These are phyloP conservation scores for Obba rivulosa DNA, from an alignment of 768 basidiomycete genomes.

Conservation along the genomic window DNA sequence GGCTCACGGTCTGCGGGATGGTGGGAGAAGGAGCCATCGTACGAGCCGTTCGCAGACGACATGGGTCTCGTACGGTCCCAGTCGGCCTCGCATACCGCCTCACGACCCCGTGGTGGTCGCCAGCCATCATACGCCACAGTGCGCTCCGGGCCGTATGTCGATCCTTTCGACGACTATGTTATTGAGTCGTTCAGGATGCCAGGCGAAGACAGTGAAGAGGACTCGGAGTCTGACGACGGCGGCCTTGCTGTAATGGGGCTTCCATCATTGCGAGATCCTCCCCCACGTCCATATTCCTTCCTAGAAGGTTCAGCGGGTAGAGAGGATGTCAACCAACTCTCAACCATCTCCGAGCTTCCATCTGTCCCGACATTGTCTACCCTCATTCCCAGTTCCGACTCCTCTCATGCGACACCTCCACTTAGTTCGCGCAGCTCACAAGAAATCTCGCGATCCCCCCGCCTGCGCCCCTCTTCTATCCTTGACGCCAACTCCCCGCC, in stretches of 20 bases:
- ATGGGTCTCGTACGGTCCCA: slow-evolving; percentile 26
- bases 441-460: slow-evolving; percentile 19
- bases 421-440: slow-evolving; percentile 19
- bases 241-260: slow-evolving; percentile 5
- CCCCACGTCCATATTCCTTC: slow-evolving; percentile 18
- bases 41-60: slow-evolving; percentile 46
- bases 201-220: slow-evolving; percentile 10
- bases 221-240: slow-evolving; percentile 17
- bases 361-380: slow-evolving; percentile 16
- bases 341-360: slow-evolving; percentile 20
- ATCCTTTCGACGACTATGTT: slow-evolving; percentile 24
- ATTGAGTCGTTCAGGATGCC: slow-evolving; percentile 18
- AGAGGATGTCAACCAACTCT: slow-evolving; percentile 16
- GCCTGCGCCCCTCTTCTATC: slow-evolving; percentile 36
- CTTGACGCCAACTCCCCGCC: slow-evolving; percentile 36
- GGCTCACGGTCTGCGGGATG: slow-evolving; percentile 35
- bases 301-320: slow-evolving; percentile 10
- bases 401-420: slow-evolving; percentile 19
- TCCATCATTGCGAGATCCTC: slow-evolving; percentile 17
- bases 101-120: slow-evolving; percentile 15
- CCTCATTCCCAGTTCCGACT: slow-evolving; percentile 12
- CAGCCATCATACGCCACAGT: slow-evolving; percentile 14
- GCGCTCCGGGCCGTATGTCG: slow-evolving; percentile 13
- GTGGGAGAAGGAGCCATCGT: slow-evolving; percentile 30
- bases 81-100: slow-evolving; percentile 5